Evolutionary conservation across 2,329 filamentous ascomycete genomes (phyloP), one percentile per base, ranked within the genome.

Genomic region (Aureobasidium leucospermi): DNA sequence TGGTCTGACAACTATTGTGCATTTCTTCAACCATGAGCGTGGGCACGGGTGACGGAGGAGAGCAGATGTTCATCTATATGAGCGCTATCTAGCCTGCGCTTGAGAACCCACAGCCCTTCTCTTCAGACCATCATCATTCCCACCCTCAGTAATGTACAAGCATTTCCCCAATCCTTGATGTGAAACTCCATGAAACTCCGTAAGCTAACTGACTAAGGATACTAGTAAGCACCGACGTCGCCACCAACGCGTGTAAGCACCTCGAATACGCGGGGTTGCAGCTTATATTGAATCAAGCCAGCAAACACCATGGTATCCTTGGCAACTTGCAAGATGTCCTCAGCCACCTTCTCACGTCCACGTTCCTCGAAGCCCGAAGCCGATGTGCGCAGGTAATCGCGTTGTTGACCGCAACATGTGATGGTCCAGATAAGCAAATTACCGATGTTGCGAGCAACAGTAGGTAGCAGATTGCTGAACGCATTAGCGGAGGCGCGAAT

Each of bases 361-460:
- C 59, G 32, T 55, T 60, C 56, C 31, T 59, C 58, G 13, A 52
- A 59, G 39, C 58, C 47, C 2, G 58, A 28, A 9, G 38, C 66
- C 6, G 55, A 58, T 4, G 42, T 19, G 58, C 65, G 64, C 48
- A 95, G 80, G 62, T 85, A 78, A 66, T 88, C 86, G 63, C 89
- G 84, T 74, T 96, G 87, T 60, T 85, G 83, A 52, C 87, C 86
- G 74, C 92, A 95, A 75, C 89, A 91, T 43, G 87, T 82, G 65
- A 99, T 90, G 52, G 90, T 90, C 94, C 94, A 97, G 77, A 96
- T 87, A 63, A 99, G 82, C 63, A 97, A 80, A 73, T 93, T 90
- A 16, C 93, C 93, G 67, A 96, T 86, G 68, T 94, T 96, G 70
- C 90, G 86, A 2, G 92, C 87, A 42, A 99, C 88, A 7, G 91